Conservation (phyloP, 225 moss, liverwort and hornwort species). For the Pseudisothecium myosuroides region DNA sequence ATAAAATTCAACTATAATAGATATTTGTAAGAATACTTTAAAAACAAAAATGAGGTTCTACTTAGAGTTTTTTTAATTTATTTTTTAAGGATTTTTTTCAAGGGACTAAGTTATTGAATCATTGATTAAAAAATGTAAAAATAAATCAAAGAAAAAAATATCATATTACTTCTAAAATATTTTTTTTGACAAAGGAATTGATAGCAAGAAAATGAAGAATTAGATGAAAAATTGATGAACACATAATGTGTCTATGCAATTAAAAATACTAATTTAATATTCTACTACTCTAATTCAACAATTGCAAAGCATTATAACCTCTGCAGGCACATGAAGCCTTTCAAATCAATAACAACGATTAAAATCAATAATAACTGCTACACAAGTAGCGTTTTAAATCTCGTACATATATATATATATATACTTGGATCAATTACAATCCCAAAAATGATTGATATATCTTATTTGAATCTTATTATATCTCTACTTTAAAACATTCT, state of each 20-base stretch:
- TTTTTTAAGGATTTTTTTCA: neutral
- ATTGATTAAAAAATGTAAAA: neutral
- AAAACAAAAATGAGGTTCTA: neutral
- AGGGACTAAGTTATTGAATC: fast-evolving
- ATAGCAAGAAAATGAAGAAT: neutral
- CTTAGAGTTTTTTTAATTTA: too few species aligned
- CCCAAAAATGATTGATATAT: neutral
- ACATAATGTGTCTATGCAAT: neutral
- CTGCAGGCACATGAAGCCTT: fast-evolving
- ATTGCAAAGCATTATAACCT: neutral
- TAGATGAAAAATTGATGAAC: neutral
- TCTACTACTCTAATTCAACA: neutral
- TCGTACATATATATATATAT: too few species aligned
- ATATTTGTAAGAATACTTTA: neutral
- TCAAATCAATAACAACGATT: neutral
- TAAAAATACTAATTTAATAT: neutral
- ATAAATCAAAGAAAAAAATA: neutral
- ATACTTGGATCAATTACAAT: neutral
- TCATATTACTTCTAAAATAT: neutral
- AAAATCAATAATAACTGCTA: neutral
- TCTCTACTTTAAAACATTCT: neutral
- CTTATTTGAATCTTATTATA: neutral
- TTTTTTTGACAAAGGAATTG: neutral
- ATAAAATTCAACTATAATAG: neutral
- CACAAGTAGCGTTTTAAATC: neutral